Evolutionary conservation across 2,329 filamentous ascomycete genomes (phyloP).

Genomic region (Talaromyces funiculosus): DNA sequence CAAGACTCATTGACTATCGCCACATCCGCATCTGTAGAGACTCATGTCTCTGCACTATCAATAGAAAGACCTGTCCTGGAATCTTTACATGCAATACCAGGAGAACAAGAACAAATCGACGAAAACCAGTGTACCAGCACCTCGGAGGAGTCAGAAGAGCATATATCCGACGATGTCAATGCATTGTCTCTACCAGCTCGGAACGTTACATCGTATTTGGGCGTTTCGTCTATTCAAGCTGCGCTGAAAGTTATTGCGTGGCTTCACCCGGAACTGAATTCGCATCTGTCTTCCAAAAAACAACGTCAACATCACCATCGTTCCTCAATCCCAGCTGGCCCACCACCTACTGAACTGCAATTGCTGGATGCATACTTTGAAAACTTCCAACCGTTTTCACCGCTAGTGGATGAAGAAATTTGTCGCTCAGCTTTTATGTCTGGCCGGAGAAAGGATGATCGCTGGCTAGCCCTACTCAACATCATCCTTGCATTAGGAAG

Average conservation of each 20-base stretch:
- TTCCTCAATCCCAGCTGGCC: neutral
- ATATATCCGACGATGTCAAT: constrained; percentile 65
- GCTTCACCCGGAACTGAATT: constrained; percentile 44
- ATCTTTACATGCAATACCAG: constrained; percentile 63
- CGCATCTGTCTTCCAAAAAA: neutral
- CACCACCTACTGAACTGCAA: constrained; percentile 27
- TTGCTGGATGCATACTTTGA: constrained; percentile 73
- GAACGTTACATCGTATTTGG: constrained; percentile 61
- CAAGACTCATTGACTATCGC: constrained; percentile 45
- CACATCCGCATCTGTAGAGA: constrained; percentile 47
- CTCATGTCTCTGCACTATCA: constrained; percentile 33
- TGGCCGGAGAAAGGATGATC: constrained; percentile 58
- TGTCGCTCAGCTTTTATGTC: constrained; percentile 58
- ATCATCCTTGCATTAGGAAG: constrained; percentile 73
- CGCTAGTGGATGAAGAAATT: constrained; percentile 65
- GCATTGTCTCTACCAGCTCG: constrained; percentile 59
- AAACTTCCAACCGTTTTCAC: constrained; percentile 64
- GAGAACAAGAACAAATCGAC: constrained; percentile 13
- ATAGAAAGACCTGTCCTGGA: constrained; percentile 52
- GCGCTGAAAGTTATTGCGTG: constrained; percentile 64
- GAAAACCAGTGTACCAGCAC: constrained; percentile 40
- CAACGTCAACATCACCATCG: neutral
- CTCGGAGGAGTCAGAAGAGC: constrained; percentile 48
- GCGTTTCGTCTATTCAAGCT: constrained; percentile 69
- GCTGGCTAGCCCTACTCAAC: constrained; percentile 68